These are phyloP conservation scores for Penicillium sp. DNA, from an alignment of 2,329 filamentous ascomycete species.

Conservation along the genomic window DNA sequence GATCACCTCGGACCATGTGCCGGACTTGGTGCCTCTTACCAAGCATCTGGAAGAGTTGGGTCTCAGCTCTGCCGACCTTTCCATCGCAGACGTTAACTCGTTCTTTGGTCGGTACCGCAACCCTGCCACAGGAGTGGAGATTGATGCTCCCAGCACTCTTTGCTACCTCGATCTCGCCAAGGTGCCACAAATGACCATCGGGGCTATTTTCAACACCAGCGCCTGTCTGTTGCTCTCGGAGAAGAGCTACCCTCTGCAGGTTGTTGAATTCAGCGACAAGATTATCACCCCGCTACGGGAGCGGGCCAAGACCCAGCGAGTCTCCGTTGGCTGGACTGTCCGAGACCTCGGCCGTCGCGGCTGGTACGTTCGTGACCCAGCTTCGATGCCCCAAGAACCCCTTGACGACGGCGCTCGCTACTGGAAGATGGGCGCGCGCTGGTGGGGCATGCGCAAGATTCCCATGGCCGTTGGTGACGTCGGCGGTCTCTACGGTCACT, in stretches of 20 bases:
- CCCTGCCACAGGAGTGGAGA: constrained; percentile 20
- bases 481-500: constrained; percentile 59
- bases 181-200: constrained; percentile 58
- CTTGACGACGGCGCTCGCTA: constrained; percentile 58
- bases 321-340: constrained; percentile 66
- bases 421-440: constrained; percentile 84
- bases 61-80: constrained; percentile 64
- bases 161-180: constrained; percentile 77
- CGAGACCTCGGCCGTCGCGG: constrained; percentile 68
- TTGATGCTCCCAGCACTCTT: constrained; percentile 47
- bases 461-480: constrained; percentile 57
- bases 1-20: constrained; percentile 64
- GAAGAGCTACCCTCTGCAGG: constrained; percentile 67
- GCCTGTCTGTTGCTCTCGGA: constrained; percentile 58
- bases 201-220: constrained; percentile 57
- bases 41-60: constrained; percentile 76
- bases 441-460: constrained; percentile 78
- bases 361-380: constrained; percentile 59
- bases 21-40: constrained; percentile 62
- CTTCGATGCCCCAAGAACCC: constrained; percentile 32
- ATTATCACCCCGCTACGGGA: constrained; percentile 65
- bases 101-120: constrained; percentile 52
- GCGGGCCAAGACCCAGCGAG: constrained; percentile 54
- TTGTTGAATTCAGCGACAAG: constrained; percentile 71
- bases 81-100: constrained; percentile 63